Evolutionary conservation across 768 basidiomycete species (phyloP), one percentile per base, ranked within the genome.

Genomic region (Peribolospora baueri): DNA sequence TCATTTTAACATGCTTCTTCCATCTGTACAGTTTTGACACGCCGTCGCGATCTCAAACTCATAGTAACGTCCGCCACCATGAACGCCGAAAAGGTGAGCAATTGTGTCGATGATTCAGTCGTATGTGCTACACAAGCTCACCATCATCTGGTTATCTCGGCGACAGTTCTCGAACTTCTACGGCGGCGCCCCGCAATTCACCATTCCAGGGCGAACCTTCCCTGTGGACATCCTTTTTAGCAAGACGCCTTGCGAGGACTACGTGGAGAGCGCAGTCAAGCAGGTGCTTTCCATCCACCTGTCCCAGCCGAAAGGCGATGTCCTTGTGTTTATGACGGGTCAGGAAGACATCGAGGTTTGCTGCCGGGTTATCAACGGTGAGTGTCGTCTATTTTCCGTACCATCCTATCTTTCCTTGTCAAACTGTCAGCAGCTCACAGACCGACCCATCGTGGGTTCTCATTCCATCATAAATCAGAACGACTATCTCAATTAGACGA

Each of bases 1-100:
- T 51, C 11, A 11, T 42, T 11, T 11, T 48, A 41, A 40, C 52
- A 7, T 2, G 7, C 25, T 45, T 43, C 10, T 38, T 13, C 11
- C 3, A 9, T 46, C 14, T 42, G 5, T 5, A 39, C 57, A 84
- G 80, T 88, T 62, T 70, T 98, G 36, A 87, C 88, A 2, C 76
- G 93, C 3, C 73, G 93, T 57, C 73, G 90, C 55, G 93, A 98
- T 65, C 71, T 97, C 47, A 97, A 87, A 67, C 77, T 98, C 47
- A 87, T 98, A 60, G 88, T 98, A 45, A 97, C 93, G 1, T 97
- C 93, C 6, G 93, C 93, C 3, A 98, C 93, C 3, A 98, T 98
- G 93, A 98, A 98, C 65, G 84, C 93, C 0, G 88, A 93, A 51
- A 98, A 98, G 79, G 88, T 84, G 60, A 52, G 70, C 56, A 6